Base-by-base conservation (phyloP, 176 grass and related monocot genomes). In the Lolium rigidum region DNA sequence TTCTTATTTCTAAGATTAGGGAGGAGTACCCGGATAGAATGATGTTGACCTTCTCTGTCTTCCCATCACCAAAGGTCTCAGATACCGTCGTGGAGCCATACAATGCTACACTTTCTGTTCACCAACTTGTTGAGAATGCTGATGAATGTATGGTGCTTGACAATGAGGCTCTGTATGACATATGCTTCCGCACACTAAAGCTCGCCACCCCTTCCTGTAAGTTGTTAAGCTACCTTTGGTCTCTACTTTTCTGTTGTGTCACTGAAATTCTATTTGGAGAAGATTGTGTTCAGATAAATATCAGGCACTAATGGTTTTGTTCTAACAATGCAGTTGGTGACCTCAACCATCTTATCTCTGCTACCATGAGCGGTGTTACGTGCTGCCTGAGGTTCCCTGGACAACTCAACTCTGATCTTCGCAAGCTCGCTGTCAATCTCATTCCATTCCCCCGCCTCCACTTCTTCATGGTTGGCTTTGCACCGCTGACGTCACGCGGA, bases 71-170 rank as follows among this genome's bases (percentile, higher is more conserved):
- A 61, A 97, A 97, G 84, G 95, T 97, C 59, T 97, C 95, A 9
- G 95, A 97, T 82, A 97, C 95, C 11, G 95, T 97, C 11, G 95
- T 97, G 16, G 95, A 97, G 84, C 95, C 92, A 12, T 97, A 97
- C 81, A 97, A 97, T 79, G 95, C 95, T 57, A 97, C 95, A 12
- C 92, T 97, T 56, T 97, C 95, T 6, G 95, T 97, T 71, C 95
- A 97, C 86, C 95, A 97, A 73, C 95, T 97, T 44, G 92, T 97
- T 64, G 95, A 97, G 78, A 97, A 97, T 46, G 95, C 95, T 43
- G 95, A 97, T 68, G 95, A 97, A 78, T 97, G 95, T 49, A 97
- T 97, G 95, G 95, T 97, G 51, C 92, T 97, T 16, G 95, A 97
- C 86, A 97, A 94, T 62, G 95, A 97, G 82, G 95, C 95, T 84